Evolutionary conservation across 2,329 filamentous ascomycete species (phyloP).

Genomic region (Monosporascus ibericus): DNA sequence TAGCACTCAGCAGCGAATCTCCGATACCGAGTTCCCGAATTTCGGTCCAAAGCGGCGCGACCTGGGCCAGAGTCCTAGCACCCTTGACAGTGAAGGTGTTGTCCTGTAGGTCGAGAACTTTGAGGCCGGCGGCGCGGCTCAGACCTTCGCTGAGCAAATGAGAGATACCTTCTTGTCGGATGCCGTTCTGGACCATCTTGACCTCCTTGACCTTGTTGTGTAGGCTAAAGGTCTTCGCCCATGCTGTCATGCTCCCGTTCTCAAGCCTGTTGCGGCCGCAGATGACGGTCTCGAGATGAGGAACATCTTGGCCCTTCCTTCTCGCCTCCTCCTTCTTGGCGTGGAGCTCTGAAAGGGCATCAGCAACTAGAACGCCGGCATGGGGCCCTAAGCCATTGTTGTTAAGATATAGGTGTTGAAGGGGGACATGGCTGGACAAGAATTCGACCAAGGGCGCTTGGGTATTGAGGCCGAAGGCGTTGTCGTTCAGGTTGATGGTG

Average conservation of each 20-base stretch:
- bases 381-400: constrained; percentile 96
- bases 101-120: constrained; percentile 86
- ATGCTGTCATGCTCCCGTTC: constrained; percentile 92
- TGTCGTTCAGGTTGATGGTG: constrained; percentile 94
- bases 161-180: constrained; percentile 86
- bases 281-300: constrained; percentile 89
- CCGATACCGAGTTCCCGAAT: constrained; percentile 82
- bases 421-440: constrained; percentile 77
- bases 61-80: constrained; percentile 69
- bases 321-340: constrained; percentile 75
- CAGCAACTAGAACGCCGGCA: constrained; percentile 81
- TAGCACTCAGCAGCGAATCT: constrained; percentile 76
- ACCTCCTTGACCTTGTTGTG: constrained; percentile 77
- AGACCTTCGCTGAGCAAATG: constrained; percentile 75
- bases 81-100: constrained; percentile 90
- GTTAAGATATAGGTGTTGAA: constrained; percentile 93
- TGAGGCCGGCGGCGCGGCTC: constrained; percentile 59
- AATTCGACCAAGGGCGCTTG: constrained; percentile 90
- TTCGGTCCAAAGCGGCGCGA: constrained; percentile 66
- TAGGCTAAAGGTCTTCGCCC: constrained; percentile 81
- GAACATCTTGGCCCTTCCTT: constrained; percentile 64
- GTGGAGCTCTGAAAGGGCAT: constrained; percentile 78
- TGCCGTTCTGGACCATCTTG: constrained; percentile 98
- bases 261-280: constrained; percentile 94
- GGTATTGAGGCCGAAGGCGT: constrained; percentile 94